Base-by-base conservation (phyloP, 2,329 filamentous ascomycete genomes). In the Colletotrichum filicis region DNA sequence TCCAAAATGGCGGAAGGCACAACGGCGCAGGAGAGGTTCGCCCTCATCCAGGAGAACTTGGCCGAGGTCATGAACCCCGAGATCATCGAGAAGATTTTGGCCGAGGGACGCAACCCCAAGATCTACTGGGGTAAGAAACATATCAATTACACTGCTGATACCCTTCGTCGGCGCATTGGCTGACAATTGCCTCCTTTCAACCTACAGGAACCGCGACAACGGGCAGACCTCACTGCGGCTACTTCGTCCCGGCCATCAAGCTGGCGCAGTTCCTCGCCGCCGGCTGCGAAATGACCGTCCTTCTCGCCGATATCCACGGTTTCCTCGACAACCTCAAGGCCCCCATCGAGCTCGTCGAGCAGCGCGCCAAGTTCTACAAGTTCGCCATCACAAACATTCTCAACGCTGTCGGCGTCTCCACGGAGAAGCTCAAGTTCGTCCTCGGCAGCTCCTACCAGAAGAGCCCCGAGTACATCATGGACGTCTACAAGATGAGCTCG, bases 201-300 rank as follows among this genome's bases (percentile, higher is more conserved):
- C 71, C 28, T 60, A 72, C 65, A 90, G 90, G 93, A 55, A 96
- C 93, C 52, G 94, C 94, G 22, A 95, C 94, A 19, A 97, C 95
- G 0, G 95, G 95, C n/a, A 89, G 92, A 73, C 95, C 95, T 67
- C 95, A 98, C 83, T 94, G 91, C 81, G 95, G 94, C 77, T 98
- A 98, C 88, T 94, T 97, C 75, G 93, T 97, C 11, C 92, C 95
- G 6, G 92, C 93, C 77, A 90, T 97, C 80, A 98, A 98, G 84
- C 93, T 98, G 75, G 95, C 95, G 52, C 93, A 98, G 81, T 91
- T 97, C 79, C 90, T 98, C 42, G 89, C 91, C 46, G 95, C 96
- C 35, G 95, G 93, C 49, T 98, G 95, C 85, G 90, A 95, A 73
- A 91, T 97, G 73, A 94, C 91, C 68, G 89, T 97, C 73, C 90